phyloP scores from a whole-genome alignment of 495 filamentous ascomycete genomes.

The Staphylotrichum tortipilum region DNA sequence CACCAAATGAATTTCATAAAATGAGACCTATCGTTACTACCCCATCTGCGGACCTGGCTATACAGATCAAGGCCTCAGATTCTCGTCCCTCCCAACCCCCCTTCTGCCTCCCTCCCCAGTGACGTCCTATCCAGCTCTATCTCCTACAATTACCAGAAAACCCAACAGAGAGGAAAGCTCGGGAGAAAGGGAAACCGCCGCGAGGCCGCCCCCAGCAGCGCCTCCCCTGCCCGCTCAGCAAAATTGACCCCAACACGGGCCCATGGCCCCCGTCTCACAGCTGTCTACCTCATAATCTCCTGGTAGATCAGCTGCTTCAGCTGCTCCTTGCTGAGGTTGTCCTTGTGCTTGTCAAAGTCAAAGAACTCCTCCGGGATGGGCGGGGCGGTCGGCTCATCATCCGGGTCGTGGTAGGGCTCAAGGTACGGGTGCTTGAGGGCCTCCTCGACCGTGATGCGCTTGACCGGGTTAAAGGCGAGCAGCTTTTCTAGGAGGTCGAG shows the following conservation, averaged over 20 bases:
- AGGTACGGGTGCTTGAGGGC: constrained; percentile 96
- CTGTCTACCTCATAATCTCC: constrained; percentile 89
- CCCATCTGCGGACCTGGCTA: neutral
- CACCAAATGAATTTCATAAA: neutral
- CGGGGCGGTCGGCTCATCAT: constrained; percentile 93
- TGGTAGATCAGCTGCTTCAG: constrained; percentile 94
- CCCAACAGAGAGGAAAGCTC: neutral
- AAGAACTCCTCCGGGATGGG: constrained; percentile 99
- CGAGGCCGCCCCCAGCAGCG: too few species aligned
- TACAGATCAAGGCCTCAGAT: neutral
- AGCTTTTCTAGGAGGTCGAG: constrained; percentile 92
- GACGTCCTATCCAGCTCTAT: neutral
- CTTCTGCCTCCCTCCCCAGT: neutral
- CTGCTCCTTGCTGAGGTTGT: constrained; percentile 95
- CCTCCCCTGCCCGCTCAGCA: too few species aligned
- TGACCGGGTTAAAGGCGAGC: constrained; percentile 95
- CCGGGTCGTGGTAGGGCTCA: constrained; percentile 97
- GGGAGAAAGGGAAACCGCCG: neutral
- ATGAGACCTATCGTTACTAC: neutral
- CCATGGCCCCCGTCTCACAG: neutral
- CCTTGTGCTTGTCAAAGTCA: constrained; percentile 99
- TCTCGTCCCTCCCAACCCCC: neutral
- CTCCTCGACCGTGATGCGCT: constrained; percentile 96
- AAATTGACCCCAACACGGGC: too few species aligned
- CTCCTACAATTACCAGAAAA: neutral